phyloP scores from a whole-genome alignment of 257 asterid species.

The Solanum raphanifolium region DNA sequence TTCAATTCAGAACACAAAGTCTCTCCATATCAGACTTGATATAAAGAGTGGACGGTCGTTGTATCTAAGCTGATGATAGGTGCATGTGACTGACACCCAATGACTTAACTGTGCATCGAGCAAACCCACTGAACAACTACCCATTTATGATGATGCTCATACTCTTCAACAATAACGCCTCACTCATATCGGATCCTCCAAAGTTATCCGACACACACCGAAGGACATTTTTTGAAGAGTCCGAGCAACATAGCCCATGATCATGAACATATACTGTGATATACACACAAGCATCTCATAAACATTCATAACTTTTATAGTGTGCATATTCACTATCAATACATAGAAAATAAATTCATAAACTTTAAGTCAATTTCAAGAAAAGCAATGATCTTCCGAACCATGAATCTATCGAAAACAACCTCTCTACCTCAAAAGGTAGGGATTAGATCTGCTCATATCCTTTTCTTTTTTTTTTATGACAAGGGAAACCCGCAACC shows the following conservation, averaged over 20 bases:
- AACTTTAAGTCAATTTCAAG: neutral
- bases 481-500: too few species aligned
- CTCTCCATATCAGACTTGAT: neutral
- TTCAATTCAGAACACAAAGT: neutral
- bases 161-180: neutral
- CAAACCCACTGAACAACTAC: neutral
- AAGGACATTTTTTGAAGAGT: neutral
- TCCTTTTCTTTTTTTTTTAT: too few species aligned
- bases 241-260: neutral
- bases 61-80: neutral
- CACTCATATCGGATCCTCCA: neutral
- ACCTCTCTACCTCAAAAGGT: neutral
- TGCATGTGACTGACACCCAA: neutral
- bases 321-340: neutral
- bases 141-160: neutral
- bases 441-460: neutral
- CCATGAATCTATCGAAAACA: neutral
- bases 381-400: neutral
- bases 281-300: neutral
- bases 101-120: neutral
- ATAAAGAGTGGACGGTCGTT: neutral
- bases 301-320: neutral
- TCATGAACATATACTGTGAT: neutral
- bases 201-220: neutral
- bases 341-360: neutral